Evolutionary conservation across 345 rosid species (phyloP).

Genomic region (Corymbia maculata): DNA sequence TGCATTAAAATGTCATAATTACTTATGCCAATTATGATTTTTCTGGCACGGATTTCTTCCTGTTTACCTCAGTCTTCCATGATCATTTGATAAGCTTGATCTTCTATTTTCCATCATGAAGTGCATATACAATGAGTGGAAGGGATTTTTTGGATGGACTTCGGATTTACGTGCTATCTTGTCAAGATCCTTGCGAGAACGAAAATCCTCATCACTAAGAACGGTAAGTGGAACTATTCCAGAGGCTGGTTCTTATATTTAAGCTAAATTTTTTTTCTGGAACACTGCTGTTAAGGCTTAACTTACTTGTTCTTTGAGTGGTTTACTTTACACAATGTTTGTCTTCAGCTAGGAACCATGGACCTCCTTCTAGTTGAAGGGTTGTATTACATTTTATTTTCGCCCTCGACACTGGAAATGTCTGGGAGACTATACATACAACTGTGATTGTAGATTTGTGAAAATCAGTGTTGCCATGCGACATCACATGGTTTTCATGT

Average conservation of each 20-base stretch:
- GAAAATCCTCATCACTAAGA: constrained; percentile 47
- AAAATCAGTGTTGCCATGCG: not conserved
- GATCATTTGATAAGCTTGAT: not conserved
- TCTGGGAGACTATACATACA: not conserved
- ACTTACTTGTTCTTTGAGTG: not conserved
- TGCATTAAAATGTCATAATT: too few relatives aligned
- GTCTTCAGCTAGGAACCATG: not conserved
- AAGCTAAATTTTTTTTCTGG: not conserved
- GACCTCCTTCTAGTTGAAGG: not conserved
- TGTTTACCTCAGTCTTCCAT: not conserved
- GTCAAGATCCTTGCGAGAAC: constrained; percentile 60
- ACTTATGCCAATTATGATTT: too few relatives aligned
- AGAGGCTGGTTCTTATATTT: not conserved
- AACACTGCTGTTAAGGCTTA: not conserved
- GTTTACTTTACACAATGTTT: not conserved
- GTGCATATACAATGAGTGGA: constrained; percentile 90
- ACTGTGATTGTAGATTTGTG: not conserved
- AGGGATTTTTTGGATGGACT: constrained; percentile 63
- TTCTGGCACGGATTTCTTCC: not conserved
- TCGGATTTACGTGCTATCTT: constrained; percentile 32
- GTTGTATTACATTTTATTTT: not conserved
- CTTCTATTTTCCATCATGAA: constrained; percentile 7
- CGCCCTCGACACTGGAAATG: not conserved
- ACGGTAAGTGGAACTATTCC: constrained; percentile 27
- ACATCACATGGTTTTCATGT: not conserved